These are phyloP conservation scores for Aureobasidium sp. DNA, from an alignment of 2,329 filamentous ascomycete species.

Conservation along the genomic window DNA sequence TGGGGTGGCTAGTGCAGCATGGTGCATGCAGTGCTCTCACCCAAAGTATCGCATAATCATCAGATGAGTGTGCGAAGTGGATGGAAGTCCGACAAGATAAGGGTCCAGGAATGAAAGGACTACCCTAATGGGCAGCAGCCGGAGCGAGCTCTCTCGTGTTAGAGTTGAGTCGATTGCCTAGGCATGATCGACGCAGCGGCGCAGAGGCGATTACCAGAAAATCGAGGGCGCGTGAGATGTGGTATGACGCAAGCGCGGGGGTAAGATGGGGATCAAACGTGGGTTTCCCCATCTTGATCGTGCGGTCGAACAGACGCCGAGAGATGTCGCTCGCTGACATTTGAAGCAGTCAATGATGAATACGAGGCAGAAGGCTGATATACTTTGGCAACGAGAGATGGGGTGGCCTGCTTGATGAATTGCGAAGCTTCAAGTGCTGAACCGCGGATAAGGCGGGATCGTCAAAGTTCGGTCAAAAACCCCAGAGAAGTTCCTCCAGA, in stretches of 20 bases:
- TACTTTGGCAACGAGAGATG: neutral
- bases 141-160: neutral
- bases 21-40: conserved; percentile 2
- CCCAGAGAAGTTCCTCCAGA: neutral
- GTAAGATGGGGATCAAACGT: neutral
- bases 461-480: neutral
- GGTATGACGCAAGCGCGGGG: conserved; percentile 4
- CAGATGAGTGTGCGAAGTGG: neutral
- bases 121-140: neutral
- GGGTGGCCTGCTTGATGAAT: neutral
- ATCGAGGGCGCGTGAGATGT: conserved; percentile 12
- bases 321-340: neutral
- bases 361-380: neutral
- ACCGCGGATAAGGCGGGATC: neutral
- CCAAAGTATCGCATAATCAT: neutral
- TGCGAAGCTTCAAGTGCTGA: neutral
- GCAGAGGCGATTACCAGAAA: neutral
- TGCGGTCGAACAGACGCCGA: neutral
- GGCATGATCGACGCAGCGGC: conserved; percentile 1
- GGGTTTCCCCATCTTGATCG: neutral
- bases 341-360: neutral
- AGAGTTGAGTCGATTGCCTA: conserved; percentile 4
- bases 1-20: conserved; percentile 4
- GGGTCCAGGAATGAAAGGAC: neutral
- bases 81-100: neutral